These are phyloP conservation scores for Aspergillus baeticus DNA, from an alignment of 495 filamentous ascomycete genomes.

Conservation along the genomic window DNA sequence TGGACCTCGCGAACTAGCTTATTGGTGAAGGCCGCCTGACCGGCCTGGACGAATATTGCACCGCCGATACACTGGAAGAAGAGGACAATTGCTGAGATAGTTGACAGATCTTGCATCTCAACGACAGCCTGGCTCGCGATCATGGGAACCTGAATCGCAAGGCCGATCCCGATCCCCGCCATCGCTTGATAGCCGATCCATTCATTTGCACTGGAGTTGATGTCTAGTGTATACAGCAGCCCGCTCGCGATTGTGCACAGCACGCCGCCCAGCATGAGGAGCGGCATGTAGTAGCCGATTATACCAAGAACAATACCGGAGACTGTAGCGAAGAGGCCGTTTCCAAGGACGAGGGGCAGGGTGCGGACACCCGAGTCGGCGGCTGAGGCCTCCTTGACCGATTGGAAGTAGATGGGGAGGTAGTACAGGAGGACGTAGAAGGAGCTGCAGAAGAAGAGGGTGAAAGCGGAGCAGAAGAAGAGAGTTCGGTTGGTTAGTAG, in stretches of 20 bases:
- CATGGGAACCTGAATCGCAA: neutral
- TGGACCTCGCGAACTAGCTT: neutral
- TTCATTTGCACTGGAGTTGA: conserved; percentile 33
- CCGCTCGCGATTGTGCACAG: conserved; percentile 61
- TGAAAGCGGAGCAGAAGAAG: no score
- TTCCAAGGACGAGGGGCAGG: conserved; percentile 31
- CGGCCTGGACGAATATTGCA: neutral
- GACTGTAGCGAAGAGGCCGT: conserved; percentile 27
- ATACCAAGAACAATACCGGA: conserved; percentile 51
- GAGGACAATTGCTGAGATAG: neutral
- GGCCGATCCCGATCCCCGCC: neutral
- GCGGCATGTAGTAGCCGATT: conserved; percentile 68
- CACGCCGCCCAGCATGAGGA: conserved; percentile 55
- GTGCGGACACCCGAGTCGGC: conserved; percentile 55
- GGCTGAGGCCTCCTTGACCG: conserved; percentile 61
- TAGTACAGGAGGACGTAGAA: conserved; percentile 40
- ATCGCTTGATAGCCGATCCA: conserved; percentile 38
- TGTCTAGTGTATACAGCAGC: conserved; percentile 57
- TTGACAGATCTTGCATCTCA: neutral
- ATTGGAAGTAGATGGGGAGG: conserved; percentile 46
- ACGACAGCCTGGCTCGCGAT: neutral
- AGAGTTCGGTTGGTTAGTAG: no score
- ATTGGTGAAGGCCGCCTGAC: neutral
- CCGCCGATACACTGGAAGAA: neutral
- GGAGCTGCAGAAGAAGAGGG: neutral